Conservation (phyloP, 176 grass and related monocot genomes). For the Phoenix dactylifera region DNA sequence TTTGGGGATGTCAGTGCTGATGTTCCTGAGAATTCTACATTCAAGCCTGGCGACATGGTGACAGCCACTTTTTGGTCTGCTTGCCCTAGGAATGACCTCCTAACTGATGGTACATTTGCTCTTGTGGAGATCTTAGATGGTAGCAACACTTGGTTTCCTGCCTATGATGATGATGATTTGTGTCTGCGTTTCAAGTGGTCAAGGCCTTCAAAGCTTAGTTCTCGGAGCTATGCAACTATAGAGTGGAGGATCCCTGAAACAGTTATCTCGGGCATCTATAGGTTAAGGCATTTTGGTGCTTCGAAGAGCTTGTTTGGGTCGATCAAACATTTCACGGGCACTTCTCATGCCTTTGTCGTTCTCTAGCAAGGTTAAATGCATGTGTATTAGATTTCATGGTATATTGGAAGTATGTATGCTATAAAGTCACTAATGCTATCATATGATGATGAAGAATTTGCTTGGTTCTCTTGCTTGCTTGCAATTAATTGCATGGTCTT, state of each 20-base stretch:
- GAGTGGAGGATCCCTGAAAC: constrained; percentile 81
- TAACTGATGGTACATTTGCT: constrained; percentile 62
- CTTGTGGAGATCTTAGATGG: constrained; percentile 60
- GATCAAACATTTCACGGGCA: constrained; percentile 71
- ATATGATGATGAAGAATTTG: too few relatives aligned
- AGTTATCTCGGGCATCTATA: constrained; percentile 52
- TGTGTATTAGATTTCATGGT: too few relatives aligned
- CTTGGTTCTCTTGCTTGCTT: too few relatives aligned
- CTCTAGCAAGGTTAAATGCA: constrained; percentile 9
- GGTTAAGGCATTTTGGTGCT: constrained; percentile 86
- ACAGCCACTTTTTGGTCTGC: constrained; percentile 84
- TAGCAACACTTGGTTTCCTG: constrained; percentile 44
- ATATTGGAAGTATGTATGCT: too few relatives aligned
- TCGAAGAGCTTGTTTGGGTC: constrained; percentile 63
- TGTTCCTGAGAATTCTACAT: constrained; percentile 56
- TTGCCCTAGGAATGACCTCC: constrained; percentile 88
- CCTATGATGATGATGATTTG: constrained; percentile 87
- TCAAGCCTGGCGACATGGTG: constrained; percentile 51
- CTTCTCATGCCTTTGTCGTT: constrained; percentile 65
- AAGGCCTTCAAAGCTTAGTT: constrained; percentile 52
- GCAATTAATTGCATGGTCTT: too few relatives aligned
- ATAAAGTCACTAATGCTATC: too few relatives aligned
- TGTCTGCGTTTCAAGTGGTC: constrained; percentile 83
- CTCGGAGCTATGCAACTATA: constrained; percentile 60
- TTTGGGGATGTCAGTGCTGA: constrained; percentile 73